Evolutionary conservation across 768 basidiomycete species (phyloP), one percentile per base, ranked within the genome.

Genomic region (Amanita inopinata): DNA sequence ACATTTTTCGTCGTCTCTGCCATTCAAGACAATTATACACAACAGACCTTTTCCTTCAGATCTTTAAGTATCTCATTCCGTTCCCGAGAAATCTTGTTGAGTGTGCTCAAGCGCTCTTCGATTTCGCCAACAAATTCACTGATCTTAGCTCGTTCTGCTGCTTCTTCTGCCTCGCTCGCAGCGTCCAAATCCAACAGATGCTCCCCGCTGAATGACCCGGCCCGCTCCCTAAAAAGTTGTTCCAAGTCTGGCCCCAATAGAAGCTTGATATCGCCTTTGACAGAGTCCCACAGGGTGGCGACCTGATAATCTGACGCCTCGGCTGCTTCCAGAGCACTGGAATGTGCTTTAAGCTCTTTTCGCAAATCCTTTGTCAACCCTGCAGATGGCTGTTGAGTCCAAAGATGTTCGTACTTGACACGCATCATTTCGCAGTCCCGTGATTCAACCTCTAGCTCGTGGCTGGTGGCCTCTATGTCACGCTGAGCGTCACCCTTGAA

Each of bases 361-460:
- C 92, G 70, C 43, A 85, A 59, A 4, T 69, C 61, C 57, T 85
- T 83, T 33, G 83, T 85, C 45, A 80, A 61, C 1, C 74, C 70
- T 0, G 87, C 80, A 3, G 83, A 83, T 0, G 94, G 93, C 6
- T 76, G 73, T 60, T 96, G 93, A 5, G 83, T 80, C 83, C 89
- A 97, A 20, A 76, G 59, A 50, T 91, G 82, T 22, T 83, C 83
- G 59, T 89, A 93, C 59, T 84, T 84, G 53, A 91, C 83, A 43
- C 92, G 69, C 79, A 82, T 77, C 37, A 73, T 67, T 61, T 99
- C 94, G 61, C 92, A 97, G 35, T 92, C 90, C 49, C 79, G 67
- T 24, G 77, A 80, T 61, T 98, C 96, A 28, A 64, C 62, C 11
- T 96, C 93, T 30, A 99, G 63, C 36, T 90, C 79, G 3, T 70